Conservation (phyloP, 1,284 basidiomycete species). For the Heterobasidion annosum region DNA sequence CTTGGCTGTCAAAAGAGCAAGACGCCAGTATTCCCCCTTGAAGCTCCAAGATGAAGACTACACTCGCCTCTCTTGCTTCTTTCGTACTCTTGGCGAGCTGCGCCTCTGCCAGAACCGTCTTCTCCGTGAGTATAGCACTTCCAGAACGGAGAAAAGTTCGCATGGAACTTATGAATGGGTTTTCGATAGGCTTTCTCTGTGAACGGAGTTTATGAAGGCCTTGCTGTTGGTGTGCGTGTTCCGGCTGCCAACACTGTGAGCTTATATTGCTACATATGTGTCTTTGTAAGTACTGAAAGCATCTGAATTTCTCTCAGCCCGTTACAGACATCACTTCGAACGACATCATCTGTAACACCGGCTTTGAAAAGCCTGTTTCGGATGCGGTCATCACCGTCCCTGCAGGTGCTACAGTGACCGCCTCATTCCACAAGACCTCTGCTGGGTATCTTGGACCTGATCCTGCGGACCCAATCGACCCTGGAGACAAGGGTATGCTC, state of each 20-base stretch:
- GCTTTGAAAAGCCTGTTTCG: constrained; percentile 41
- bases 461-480: constrained; percentile 34
- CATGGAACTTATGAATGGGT: constrained; percentile 10
- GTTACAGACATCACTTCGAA: constrained; percentile 20
- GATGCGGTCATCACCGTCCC: constrained; percentile 35
- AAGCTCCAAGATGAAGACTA: constrained; percentile 9
- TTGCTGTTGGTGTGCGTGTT: constrained; percentile 27
- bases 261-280: not conserved
- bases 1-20: not conserved
- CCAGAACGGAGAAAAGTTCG: not conserved
- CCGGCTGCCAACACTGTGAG: constrained; percentile 26
- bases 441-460: constrained; percentile 29
- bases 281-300: not conserved
- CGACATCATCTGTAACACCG: constrained; percentile 37
- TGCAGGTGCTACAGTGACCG: constrained; percentile 33
- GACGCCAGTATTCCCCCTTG: not conserved
- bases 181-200: constrained; percentile 10
- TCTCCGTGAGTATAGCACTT: constrained; percentile 20
- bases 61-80: constrained; percentile 15
- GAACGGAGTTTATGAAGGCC: constrained; percentile 28
- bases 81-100: constrained; percentile 19
- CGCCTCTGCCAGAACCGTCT: constrained; percentile 26
- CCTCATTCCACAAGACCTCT: constrained; percentile 40
- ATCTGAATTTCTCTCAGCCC: constrained; percentile 12
- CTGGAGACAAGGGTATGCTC: constrained; percentile 29